Base-by-base conservation (phyloP, 2,329 filamentous ascomycete species). In the Rutstroemia sp. region DNA sequence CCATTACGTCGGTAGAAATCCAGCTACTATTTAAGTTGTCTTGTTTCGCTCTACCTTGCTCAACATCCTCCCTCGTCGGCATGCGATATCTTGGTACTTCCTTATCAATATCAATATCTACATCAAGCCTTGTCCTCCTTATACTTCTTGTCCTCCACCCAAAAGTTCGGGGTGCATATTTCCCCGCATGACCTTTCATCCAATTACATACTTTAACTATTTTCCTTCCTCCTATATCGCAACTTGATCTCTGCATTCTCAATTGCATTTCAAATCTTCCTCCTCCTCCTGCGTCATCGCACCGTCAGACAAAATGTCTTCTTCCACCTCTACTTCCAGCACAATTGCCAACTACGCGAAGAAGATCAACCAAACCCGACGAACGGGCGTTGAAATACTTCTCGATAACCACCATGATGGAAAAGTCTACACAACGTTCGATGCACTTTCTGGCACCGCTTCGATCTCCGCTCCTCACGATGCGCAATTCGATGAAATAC, bases 341-440 rank as follows among this genome's bases (percentile, higher is more conserved):
- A 61, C 65, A 6, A 59, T 68, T 42, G 65, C 64, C 30, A 56
- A 47, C 14, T 65, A 64, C 49, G 63, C 62, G 50, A 66, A 57
- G 42, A 66, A 60, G 57, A 59, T 67, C 25, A 50, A 52, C 10
- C 52, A 56, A 14, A 47, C 51, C 34, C 55, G 57, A 5, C 59
- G 56, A 23, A 62, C 66, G 47, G 65, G 62, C 46, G 63, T 69
- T 52, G 62, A 67, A 5, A 67, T 69, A 37, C 34, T 59, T 23
- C 37, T 69, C 19, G 62, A 69, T 18, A 54, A 66, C 38, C 59
- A 68, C 44, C 52, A 38, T 34, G 62, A 65, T 8, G 61, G 58
- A 14, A 69, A 66, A 38, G 54, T 62, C 18, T 69, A 68, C 47
- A 64, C 65, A 14, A 68, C 66, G n/a, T 66, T 63, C 25, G 67